Conservation (phyloP, 1,284 basidiomycete species). For the Trichosporon ovoides region DNA sequence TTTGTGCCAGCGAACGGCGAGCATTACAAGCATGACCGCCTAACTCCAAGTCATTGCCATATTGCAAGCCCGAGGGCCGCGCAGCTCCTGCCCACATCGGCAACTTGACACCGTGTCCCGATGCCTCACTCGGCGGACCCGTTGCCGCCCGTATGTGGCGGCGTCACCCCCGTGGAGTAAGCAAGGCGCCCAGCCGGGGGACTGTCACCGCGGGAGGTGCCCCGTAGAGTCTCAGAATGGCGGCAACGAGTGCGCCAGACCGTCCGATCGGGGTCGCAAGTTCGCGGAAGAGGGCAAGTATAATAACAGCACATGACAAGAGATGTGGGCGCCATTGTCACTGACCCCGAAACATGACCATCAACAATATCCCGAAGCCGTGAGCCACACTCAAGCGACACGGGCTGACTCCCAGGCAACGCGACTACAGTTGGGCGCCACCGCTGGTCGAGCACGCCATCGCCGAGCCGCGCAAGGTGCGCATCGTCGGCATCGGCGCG, state of each 20-base stretch:
- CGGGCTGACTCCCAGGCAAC: background rate
- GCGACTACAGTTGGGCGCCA: conserved; percentile 11
- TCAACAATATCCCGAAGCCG: background rate
- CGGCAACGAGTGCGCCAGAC: background rate
- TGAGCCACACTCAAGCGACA: background rate
- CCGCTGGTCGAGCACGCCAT: conserved; percentile 11
- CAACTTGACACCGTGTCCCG: too few relatives aligned
- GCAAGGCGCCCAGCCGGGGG: too few relatives aligned
- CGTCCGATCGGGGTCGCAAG: background rate
- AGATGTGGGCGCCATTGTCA: background rate
- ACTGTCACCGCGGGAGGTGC: too few relatives aligned
- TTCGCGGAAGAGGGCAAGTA: background rate
- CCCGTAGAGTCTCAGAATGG: background rate
- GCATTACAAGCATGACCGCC: too few relatives aligned
- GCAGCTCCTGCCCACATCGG: too few relatives aligned
- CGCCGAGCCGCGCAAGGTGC: conserved; percentile 3
- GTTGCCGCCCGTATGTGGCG: too few relatives aligned
- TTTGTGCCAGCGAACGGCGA: too few relatives aligned
- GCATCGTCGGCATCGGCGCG: conserved; percentile 10
- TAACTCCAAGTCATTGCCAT: too few relatives aligned
- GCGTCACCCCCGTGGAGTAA: too few relatives aligned
- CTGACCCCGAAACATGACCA: background rate
- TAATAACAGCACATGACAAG: too few relatives aligned
- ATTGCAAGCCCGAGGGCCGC: too few relatives aligned
- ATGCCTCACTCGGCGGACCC: too few relatives aligned